Base-by-base conservation (phyloP, 768 basidiomycete species). In the Nevesoporus exiguus region DNA sequence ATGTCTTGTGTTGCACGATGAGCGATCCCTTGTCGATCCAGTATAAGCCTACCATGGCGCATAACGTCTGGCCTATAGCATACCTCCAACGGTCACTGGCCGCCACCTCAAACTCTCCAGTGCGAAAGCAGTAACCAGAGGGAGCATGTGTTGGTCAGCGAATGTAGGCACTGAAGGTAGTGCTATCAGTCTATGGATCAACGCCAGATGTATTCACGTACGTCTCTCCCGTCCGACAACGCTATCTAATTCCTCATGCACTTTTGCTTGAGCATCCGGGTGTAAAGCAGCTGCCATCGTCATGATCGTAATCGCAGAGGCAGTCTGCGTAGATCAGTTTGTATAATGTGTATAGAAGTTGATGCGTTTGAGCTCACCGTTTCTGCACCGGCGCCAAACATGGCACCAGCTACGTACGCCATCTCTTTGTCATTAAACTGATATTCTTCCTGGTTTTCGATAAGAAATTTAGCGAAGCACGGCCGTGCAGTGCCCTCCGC, bases 201-300 rank as follows among this genome's bases (percentile, higher is more conserved):
- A 21, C 7, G 19, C 1, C 6, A 14, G 21, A 40, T n/a, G 24
- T 3, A n/a, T 17, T 45, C 48, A 40, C 49, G 15, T 55, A 52
- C 56, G 24, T 46, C 54, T 57, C 24, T 51, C 48, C 19, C 36
- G 29, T 17, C 56, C 56, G 9, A 57, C 36, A 22, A 57, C 42
- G 5, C 10, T 39, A 8, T 57, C 47, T 10, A 57, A 22, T 22
- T 57, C 56, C 6, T 56, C 54, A 11, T 45, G 56, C 3, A 56
- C 56, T 33, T 19, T 56, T 5, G 47, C 47, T 33, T 57, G 56
- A 25, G 24, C 47, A 7, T 49, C 36, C 2, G 41, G 27, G 8
- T 57, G 30, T n/a, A 57, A 27, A 8, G 56, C 47, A 22, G 54
- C 56, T 9, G 54, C 54, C 54, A 57, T 57, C 1, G 45, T 57